A percentile compares a stretch with the other conserved stretches of the same genome.
Evolutionary conservation across 129 eudicot genomes (phyloP).

Genomic region (Saposhnikovia divaricata): DNA sequence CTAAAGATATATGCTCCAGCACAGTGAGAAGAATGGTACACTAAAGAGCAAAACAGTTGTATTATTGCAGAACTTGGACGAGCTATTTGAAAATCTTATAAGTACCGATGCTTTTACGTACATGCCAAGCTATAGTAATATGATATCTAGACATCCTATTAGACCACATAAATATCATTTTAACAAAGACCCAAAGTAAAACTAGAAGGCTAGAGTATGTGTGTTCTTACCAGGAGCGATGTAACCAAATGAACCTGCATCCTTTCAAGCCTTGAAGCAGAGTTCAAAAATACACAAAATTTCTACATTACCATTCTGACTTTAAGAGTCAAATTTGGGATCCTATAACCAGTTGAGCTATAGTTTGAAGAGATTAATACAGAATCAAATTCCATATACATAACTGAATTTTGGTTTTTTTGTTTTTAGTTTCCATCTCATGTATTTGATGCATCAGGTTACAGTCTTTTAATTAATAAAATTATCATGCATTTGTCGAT

Average conservation of each 20-base stretch:
- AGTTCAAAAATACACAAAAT: neutral
- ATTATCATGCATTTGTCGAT: neutral
- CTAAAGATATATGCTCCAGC: no score
- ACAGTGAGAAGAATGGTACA: no score
- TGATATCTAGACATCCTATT: no score
- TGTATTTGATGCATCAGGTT: conserved; percentile 8
- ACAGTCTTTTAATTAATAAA: conserved; percentile 10
- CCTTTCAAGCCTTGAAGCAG: conserved; percentile 34
- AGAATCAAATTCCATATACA: conserved; percentile 8
- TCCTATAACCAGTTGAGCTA: neutral
- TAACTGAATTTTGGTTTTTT: neutral
- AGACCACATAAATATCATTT: no score
- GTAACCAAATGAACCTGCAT: neutral
- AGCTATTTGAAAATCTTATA: no score
- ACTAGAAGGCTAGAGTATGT: no score
- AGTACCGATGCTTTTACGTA: no score
- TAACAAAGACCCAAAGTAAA: no score
- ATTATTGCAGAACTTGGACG: no score
- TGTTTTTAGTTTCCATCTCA: neutral
- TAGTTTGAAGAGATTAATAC: neutral
- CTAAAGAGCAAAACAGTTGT: no score
- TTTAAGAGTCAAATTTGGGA: conserved; percentile 1
- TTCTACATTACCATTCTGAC: conserved; percentile 1
- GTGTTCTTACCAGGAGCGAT: no score
- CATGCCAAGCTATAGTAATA: no score